These are phyloP conservation scores for Musa acuminata DNA, from an alignment of 176 grass and related monocot genomes.

Conservation along the genomic window DNA sequence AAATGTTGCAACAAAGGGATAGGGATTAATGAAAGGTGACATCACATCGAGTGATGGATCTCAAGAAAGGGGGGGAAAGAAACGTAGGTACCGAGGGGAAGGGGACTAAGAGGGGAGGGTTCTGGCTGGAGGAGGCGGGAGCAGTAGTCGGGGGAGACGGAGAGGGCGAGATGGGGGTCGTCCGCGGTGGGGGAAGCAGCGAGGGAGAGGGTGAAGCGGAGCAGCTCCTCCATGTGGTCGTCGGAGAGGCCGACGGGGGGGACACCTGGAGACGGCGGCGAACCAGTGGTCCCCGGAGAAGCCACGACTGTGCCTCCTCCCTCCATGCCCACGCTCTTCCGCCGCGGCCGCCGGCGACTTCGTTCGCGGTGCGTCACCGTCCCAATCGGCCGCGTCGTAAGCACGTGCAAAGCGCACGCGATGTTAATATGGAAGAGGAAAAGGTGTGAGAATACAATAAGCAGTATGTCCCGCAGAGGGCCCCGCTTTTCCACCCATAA, in stretches of 20 bases:
- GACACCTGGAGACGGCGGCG: constrained; percentile 36
- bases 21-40: neutral
- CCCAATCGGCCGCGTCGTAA: too few relatives aligned
- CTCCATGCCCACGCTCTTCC: neutral
- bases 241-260: constrained; percentile 38
- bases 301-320: neutral
- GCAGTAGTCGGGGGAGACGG: constrained; percentile 36
- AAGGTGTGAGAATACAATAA: too few relatives aligned
- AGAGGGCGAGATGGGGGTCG: constrained; percentile 20
- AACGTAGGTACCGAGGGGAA: neutral
- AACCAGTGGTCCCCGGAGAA: neutral
- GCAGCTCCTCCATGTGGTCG: constrained; percentile 34
- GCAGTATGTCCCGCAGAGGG: too few relatives aligned
- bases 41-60: too few relatives aligned
- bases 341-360: neutral
- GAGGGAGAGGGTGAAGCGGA: constrained; percentile 70
- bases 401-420: too few relatives aligned
- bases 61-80: neutral
- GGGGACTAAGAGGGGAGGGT: neutral
- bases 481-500: too few relatives aligned
- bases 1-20: neutral
- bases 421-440: too few relatives aligned
- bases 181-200: constrained; percentile 21
- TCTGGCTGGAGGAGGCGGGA: constrained; percentile 42
- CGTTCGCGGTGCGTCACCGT: too few relatives aligned